Conservation (phyloP, 2,329 filamentous ascomycete species). For the Apiospora pterosperma region DNA sequence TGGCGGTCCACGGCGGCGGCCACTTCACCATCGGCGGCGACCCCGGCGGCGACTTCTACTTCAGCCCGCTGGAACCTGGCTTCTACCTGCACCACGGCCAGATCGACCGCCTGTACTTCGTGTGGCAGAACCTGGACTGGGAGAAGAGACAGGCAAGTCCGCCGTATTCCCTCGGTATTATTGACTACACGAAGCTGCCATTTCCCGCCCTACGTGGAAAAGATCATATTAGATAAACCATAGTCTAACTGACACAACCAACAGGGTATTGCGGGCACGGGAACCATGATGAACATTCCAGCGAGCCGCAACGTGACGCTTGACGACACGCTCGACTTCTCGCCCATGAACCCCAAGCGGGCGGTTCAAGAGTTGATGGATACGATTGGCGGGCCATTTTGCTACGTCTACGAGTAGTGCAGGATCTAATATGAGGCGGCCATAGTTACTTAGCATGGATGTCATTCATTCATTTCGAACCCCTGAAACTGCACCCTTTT, state of each 20-base stretch:
- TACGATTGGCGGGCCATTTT: conserved; percentile 40
- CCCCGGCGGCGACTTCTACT: conserved; percentile 41
- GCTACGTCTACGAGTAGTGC: conserved; percentile 39
- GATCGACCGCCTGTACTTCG: conserved; percentile 44
- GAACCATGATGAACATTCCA: conserved; percentile 38
- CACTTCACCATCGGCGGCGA: conserved; percentile 39
- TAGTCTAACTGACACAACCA: conserved; percentile 10
- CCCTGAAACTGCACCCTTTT: too few relatives aligned
- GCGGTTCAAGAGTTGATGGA: conserved; percentile 33
- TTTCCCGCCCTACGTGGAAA: too few relatives aligned
- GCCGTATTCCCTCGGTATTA: neutral
- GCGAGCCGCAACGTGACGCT: conserved; percentile 39
- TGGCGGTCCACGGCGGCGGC: conserved; percentile 31
- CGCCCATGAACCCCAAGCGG: conserved; percentile 18
- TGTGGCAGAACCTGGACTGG: conserved; percentile 46
- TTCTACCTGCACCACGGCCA: conserved; percentile 45
- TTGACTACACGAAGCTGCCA: too few relatives aligned
- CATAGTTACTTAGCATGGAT: neutral
- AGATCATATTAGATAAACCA: neutral
- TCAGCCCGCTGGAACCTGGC: conserved; percentile 40
- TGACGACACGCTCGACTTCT: conserved; percentile 30
- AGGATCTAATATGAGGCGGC: neutral
- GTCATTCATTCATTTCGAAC: neutral
- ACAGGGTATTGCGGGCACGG: conserved; percentile 35
- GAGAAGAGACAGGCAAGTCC: conserved; percentile 29